Evolutionary conservation across 1,139 yeast genomes (phyloP).

Genomic region (Debaryomyces subglobosus): DNA sequence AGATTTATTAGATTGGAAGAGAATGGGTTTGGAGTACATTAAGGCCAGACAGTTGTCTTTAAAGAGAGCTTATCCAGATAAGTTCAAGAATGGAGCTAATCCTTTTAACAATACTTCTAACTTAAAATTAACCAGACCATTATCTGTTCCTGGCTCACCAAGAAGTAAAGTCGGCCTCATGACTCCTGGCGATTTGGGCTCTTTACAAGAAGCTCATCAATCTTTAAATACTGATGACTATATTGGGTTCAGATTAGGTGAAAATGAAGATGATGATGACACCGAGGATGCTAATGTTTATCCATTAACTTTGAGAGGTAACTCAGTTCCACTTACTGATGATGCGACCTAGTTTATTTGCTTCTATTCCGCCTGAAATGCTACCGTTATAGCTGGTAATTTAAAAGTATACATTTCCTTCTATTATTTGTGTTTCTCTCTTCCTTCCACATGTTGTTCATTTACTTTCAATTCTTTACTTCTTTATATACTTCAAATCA

Average conservation of each 20-base stretch:
- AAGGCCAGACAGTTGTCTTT: constrained; percentile 92
- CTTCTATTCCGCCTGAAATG: neutral
- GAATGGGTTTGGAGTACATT: constrained; percentile 96
- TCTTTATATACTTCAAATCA: neutral
- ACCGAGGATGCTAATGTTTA: constrained; percentile 36
- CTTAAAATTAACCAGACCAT: constrained; percentile 84
- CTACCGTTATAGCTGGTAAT: neutral
- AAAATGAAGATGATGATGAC: constrained; percentile 49
- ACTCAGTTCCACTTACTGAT: constrained; percentile 40
- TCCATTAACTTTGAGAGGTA: constrained; percentile 51
- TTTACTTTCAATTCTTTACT: constrained; percentile 6
- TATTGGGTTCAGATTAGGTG: constrained; percentile 74
- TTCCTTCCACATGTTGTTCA: neutral
- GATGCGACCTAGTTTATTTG: neutral
- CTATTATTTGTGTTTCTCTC: neutral
- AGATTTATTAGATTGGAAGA: constrained; percentile 93
- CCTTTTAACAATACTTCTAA: constrained; percentile 59
- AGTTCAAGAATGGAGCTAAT: constrained; percentile 64
- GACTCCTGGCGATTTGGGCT: constrained; percentile 99
- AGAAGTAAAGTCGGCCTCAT: constrained; percentile 62
- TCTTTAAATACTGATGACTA: constrained; percentile 79
- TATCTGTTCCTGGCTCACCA: constrained; percentile 97
- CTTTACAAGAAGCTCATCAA: constrained; percentile 85
- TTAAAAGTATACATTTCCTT: neutral
- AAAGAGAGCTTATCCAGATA: constrained; percentile 91